phyloP scores from a whole-genome alignment of 1,139 yeast species.

The Geotrichum fermentans region DNA sequence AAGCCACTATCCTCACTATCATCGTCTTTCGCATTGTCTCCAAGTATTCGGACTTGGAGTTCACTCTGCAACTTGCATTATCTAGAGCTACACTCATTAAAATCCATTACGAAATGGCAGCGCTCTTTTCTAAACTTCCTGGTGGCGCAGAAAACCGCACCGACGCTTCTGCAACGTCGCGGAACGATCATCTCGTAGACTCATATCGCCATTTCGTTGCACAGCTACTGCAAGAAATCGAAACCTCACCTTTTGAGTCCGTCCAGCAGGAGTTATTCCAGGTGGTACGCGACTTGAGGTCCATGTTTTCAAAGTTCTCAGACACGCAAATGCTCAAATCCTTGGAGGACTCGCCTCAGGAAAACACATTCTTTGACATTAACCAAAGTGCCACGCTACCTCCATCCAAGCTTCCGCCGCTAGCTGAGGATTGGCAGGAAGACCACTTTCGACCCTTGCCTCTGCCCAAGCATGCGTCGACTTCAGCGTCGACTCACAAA shows the following conservation, averaged over 20 bases:
- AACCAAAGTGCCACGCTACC: background rate
- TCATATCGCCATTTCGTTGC: constrained; percentile 35
- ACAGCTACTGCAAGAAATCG: constrained; percentile 34
- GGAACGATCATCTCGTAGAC: constrained; percentile 24
- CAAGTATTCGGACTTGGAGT: constrained; percentile 32
- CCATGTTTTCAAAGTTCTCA: constrained; percentile 35
- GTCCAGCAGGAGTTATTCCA: constrained; percentile 38
- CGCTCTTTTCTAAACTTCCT: constrained; percentile 26
- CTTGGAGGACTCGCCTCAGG: constrained; percentile 10
- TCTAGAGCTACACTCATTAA: constrained; percentile 35
- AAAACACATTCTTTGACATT: constrained; percentile 5
- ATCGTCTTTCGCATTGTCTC: constrained; percentile 35
- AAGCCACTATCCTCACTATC: constrained; percentile 35
- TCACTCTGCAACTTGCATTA: constrained; percentile 34
- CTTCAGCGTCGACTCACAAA: background rate
- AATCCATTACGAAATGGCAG: constrained; percentile 36
- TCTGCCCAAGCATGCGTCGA: background rate
- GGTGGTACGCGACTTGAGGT: constrained; percentile 35
- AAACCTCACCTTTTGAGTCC: constrained; percentile 33
- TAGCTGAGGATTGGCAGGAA: constrained; percentile 16
- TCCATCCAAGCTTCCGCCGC: constrained; percentile 13
- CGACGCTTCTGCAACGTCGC: background rate
- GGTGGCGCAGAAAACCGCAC: constrained; percentile 16
- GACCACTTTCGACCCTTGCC: constrained; percentile 4
- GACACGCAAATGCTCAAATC: constrained; percentile 19